Evolutionary conservation across 495 filamentous ascomycete species (phyloP).

Genomic region (Penicillium cosmopolitanum): DNA sequence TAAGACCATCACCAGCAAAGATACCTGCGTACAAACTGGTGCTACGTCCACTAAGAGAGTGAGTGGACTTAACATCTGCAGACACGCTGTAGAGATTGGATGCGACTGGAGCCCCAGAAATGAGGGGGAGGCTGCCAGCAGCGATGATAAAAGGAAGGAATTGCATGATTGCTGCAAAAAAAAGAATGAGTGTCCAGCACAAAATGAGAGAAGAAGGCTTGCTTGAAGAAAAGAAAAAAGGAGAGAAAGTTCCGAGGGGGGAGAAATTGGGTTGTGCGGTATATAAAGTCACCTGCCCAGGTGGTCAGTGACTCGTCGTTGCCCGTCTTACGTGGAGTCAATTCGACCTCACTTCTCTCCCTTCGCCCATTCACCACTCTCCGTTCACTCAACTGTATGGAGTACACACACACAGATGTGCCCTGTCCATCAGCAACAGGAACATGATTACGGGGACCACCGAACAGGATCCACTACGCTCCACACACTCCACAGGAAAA

Average conservation of each 20-base stretch:
- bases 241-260: not conserved
- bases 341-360: not conserved
- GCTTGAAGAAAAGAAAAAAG: slow-evolving; percentile 25
- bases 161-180: slow-evolving; percentile 26
- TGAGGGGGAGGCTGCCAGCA: slow-evolving; percentile 39
- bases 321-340: slow-evolving; percentile 2
- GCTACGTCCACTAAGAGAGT: slow-evolving; percentile 29
- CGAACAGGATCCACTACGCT: not conserved
- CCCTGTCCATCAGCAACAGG: not conserved
- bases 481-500: not conserved
- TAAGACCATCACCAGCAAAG: slow-evolving; percentile 27
- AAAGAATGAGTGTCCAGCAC: slow-evolving; percentile 30
- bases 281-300: no score
- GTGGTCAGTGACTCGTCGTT: slow-evolving; percentile 3
- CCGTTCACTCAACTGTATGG: no score
- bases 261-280: not conserved
- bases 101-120: slow-evolving; percentile 31
- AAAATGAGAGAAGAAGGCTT: slow-evolving; percentile 30
- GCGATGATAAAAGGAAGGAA: slow-evolving; percentile 33
- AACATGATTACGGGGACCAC: slow-evolving; percentile 4
- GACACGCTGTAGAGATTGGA: slow-evolving; percentile 23
- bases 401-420: no score
- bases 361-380: not conserved
- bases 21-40: slow-evolving; percentile 19
- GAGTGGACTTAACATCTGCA: slow-evolving; percentile 15